phyloP scores from a whole-genome alignment of 176 grass and related monocot genomes.

The Elaeis guineensis region DNA sequence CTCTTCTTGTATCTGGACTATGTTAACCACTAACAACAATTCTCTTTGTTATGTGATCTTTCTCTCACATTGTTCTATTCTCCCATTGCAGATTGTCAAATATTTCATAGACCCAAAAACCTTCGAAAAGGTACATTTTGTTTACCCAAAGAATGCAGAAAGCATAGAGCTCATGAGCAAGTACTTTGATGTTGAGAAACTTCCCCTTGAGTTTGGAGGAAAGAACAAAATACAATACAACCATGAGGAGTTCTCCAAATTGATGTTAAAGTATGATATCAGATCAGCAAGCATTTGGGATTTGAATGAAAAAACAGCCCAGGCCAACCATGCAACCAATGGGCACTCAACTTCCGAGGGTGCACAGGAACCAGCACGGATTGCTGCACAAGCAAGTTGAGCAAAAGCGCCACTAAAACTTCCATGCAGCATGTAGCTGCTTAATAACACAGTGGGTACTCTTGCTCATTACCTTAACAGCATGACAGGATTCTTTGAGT shows the following conservation, averaged over 20 bases:
- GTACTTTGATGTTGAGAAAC: slow-evolving; percentile 50
- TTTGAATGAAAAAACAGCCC: slow-evolving; percentile 16
- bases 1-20: too few species aligned
- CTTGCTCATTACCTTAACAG: too few species aligned
- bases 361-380: neutral
- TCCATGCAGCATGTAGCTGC: too few species aligned
- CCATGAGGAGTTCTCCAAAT: slow-evolving; percentile 65
- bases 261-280: slow-evolving; percentile 72
- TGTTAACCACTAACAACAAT: too few species aligned
- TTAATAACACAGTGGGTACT: too few species aligned
- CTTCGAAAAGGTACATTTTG: slow-evolving; percentile 50
- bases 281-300: slow-evolving; percentile 41
- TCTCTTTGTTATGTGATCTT: too few species aligned
- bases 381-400: slow-evolving; percentile 48
- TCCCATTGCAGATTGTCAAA: slow-evolving; percentile 40
- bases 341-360: slow-evolving; percentile 17
- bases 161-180: slow-evolving; percentile 53
- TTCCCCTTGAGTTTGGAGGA: slow-evolving; percentile 75
- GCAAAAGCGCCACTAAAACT: too few species aligned
- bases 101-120: slow-evolving; percentile 61
- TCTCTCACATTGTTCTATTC: neutral
- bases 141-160: slow-evolving; percentile 57
- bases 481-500: too few species aligned
- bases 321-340: neutral
- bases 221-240: slow-evolving; percentile 42